These are phyloP conservation scores for Yamadazyma insecticola DNA, from an alignment of 805 yeast genomes.

Conservation along the genomic window DNA sequence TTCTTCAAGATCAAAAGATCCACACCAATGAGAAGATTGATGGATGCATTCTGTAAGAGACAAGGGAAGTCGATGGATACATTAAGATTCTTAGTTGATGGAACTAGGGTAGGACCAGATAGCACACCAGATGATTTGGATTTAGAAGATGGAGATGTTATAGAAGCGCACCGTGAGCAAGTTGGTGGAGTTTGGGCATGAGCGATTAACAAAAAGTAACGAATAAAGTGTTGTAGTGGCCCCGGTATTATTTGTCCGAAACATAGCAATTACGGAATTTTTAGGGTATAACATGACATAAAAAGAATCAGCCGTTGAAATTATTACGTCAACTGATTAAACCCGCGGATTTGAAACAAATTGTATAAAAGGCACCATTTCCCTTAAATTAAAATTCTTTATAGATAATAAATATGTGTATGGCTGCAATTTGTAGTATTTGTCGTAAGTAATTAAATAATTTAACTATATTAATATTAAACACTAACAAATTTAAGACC, in stretches of 20 bases:
- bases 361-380: not conserved
- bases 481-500: conserved; percentile 21
- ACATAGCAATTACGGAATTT: too few relatives aligned
- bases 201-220: too few relatives aligned
- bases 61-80: conserved; percentile 85
- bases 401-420: conserved; percentile 31
- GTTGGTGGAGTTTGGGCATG: too few relatives aligned
- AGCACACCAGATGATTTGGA: conserved; percentile 92
- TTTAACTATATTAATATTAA: too few relatives aligned
- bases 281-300: too few relatives aligned
- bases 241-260: too few relatives aligned
- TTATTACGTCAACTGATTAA: too few relatives aligned
- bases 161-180: conserved; percentile 97
- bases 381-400: not conserved
- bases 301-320: too few relatives aligned
- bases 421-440: conserved; percentile 32
- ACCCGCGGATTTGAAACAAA: too few relatives aligned
- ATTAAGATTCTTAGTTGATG: conserved; percentile 88
- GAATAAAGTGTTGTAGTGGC: too few relatives aligned
- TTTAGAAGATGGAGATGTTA: conserved; percentile 92
- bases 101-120: conserved; percentile 81
- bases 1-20: conserved; percentile 91
- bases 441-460: conserved; percentile 19
- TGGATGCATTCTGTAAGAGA: conserved; percentile 98
- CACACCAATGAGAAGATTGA: conserved; percentile 88